Evolutionary conservation across 2,329 filamentous ascomycete genomes (phyloP), one percentile per base, ranked within the genome.

Genomic region (Cytospora chrysosperma): DNA sequence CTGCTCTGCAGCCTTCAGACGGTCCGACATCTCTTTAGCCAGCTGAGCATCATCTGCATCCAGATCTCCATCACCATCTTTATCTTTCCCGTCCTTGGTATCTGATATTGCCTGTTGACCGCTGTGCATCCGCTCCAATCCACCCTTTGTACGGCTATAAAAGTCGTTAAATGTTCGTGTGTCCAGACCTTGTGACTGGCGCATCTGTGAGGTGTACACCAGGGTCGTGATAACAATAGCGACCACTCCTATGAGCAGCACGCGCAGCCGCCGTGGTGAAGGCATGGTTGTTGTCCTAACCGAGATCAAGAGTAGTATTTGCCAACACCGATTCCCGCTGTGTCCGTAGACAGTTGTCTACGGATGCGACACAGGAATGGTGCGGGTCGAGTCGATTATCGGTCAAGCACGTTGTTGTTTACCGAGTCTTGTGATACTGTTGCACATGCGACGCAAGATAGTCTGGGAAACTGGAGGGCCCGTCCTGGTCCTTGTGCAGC

Each of bases 181-280:
- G 69, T 82, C 81, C 51, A 76, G 81, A 55, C 79, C 78, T 65
- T 78, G 75, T 37, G 80, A 79, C 56, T 82, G 78, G 63, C 83
- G 81, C 59, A 84, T 78, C 56, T 82, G 82, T n/a, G 83, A 84
- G 24, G 88, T 89, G 73, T 92, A 88, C 79, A 94, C 92, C 69
- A 96, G 79, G 61, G 89, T 78, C 53, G 88, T 81, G 69, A 94
- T 77, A 65, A 94, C 76, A 64, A 85, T 79, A 68, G 87, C 80
- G 69, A 93, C 69, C 62, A 88, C 80, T 62, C 88, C 79, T 70
- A 93, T 79, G 67, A 85, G 78, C 62, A 92, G 78, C 69, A 89
- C 78, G 72, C 88, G 88, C 70, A 92, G 72, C 70, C 91, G 88
- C 68, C 92, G 87, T 70, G 84, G 81, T 24, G 89, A 89, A 70